phyloP scores from a whole-genome alignment of 2,329 filamentous ascomycete species.

The Aspergillus terreus region DNA sequence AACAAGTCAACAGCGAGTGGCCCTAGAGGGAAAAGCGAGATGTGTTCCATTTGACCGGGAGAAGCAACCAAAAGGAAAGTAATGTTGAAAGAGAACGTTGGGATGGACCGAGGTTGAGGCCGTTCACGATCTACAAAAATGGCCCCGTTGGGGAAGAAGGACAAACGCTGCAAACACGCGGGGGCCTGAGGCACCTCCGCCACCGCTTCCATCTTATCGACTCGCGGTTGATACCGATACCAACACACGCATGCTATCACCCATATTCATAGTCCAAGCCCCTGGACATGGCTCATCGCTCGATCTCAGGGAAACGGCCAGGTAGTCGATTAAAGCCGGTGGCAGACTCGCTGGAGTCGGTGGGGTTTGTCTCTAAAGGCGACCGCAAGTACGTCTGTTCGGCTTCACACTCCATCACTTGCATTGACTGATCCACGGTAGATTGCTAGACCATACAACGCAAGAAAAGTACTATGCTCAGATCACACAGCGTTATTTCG shows the following conservation, averaged over 20 bases:
- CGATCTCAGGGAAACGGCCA: conserved; percentile 15
- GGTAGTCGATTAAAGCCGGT: conserved; percentile 63
- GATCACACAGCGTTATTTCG: conserved; percentile 85
- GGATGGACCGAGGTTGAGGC: conserved; percentile 1
- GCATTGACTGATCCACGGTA: conserved; percentile 33
- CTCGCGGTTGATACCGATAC: no score
- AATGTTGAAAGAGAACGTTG: conserved; percentile 1
- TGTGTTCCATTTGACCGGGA: not conserved
- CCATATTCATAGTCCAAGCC: not conserved
- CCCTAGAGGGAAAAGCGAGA: not conserved
- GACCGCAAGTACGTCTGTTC: conserved; percentile 65
- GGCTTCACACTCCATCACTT: not conserved
- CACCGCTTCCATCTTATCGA: not conserved
- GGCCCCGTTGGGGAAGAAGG: conserved; percentile 18
- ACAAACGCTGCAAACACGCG: conserved; percentile 11
- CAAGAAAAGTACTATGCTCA: conserved; percentile 85
- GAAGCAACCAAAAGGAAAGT: not conserved
- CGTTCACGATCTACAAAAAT: conserved; percentile 1
- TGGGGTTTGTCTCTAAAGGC: conserved; percentile 86
- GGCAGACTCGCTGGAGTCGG: conserved; percentile 73
- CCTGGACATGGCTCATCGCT: conserved; percentile 17
- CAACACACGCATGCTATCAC: not conserved
- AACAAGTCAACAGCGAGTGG: not conserved
- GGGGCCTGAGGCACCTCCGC: not conserved
- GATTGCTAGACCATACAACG: conserved; percentile 68